Percentiles rank a stretch among this genome's conserved stretches.
These are phyloP conservation scores for Spongospora subterranea DNA, from an alignment of 208 protist species.

Conservation along the genomic window DNA sequence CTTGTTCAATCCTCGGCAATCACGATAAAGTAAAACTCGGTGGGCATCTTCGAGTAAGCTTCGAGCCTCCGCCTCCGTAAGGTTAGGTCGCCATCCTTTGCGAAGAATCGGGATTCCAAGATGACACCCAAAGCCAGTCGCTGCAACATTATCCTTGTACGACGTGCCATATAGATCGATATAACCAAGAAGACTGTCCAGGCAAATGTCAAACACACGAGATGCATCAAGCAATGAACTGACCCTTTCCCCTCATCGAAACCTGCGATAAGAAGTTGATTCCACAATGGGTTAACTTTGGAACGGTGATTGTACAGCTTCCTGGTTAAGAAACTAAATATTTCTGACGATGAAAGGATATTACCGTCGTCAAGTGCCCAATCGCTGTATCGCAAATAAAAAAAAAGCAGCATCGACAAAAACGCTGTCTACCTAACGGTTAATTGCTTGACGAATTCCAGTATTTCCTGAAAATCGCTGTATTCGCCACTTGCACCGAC, in stretches of 20 bases:
- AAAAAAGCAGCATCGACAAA: background rate
- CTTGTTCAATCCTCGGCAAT: constrained; percentile 65
- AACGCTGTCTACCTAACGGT: background rate
- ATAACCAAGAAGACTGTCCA: constrained; percentile 54
- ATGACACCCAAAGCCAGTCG: constrained; percentile 51
- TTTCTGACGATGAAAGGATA: constrained; percentile 10
- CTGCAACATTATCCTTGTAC: constrained; percentile 45
- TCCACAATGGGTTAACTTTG: constrained; percentile 63
- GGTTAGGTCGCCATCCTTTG: background rate
- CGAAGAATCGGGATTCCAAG: constrained; percentile 37
- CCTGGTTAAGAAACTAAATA: constrained; percentile 64
- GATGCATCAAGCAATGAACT: background rate
- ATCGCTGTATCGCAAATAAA: constrained; percentile 33
- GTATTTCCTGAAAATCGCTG: constrained; percentile 64
- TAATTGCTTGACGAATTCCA: constrained; percentile 60
- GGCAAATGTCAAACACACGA: background rate
- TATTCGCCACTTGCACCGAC: constrained; percentile 66
- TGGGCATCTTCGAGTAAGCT: constrained; percentile 62
- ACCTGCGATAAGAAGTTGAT: constrained; percentile 59
- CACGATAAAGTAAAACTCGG: constrained; percentile 65
- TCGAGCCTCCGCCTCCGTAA: constrained; percentile 14
- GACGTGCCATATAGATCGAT: constrained; percentile 55
- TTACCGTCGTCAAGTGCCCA: constrained; percentile 61
- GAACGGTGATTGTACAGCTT: constrained; percentile 59
- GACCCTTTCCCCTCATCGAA: constrained; percentile 63